Conservation (phyloP, 495 filamentous ascomycete species). For the Penicillium angulare region DNA sequence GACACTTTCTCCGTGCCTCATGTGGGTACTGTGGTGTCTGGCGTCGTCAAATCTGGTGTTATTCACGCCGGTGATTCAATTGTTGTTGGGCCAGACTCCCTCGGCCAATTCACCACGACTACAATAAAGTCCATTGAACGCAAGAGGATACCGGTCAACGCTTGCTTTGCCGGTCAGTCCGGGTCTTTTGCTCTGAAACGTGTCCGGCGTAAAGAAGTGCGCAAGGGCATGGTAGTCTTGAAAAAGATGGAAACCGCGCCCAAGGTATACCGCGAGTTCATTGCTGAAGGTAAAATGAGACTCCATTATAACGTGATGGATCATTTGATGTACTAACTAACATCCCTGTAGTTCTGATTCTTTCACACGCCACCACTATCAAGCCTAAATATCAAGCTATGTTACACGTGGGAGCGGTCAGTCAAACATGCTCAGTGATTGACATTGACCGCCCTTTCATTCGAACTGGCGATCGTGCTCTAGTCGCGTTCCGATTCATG, state of each 20-base stretch:
- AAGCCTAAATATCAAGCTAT: constrained; percentile 98
- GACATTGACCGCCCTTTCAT: constrained; percentile 97
- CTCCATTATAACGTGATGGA: neutral
- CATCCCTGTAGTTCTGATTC: constrained; percentile 68
- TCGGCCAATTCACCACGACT: constrained; percentile 89
- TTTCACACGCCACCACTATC: constrained; percentile 97
- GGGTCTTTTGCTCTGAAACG: constrained; percentile 88
- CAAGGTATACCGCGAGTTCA: constrained; percentile 88
- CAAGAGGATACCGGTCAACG: constrained; percentile 88
- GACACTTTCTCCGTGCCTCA: constrained; percentile 99
- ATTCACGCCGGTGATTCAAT: constrained; percentile 90
- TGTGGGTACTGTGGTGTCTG: constrained; percentile 92
- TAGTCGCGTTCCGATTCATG: constrained; percentile 90
- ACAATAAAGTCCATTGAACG: constrained; percentile 91
- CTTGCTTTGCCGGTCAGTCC: constrained; percentile 86
- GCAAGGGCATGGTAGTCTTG: constrained; percentile 97
- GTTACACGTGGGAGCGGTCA: constrained; percentile 94
- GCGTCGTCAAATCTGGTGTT: constrained; percentile 80
- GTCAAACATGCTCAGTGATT: constrained; percentile 95
- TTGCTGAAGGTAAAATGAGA: constrained; percentile 69
- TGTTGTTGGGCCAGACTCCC: constrained; percentile 84
- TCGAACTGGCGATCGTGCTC: constrained; percentile 86
- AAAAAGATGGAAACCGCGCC: constrained; percentile 71
- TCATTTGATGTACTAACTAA: constrained; percentile 13
- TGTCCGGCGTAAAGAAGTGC: constrained; percentile 85